These are phyloP conservation scores for Pyrenophora teres DNA, from an alignment of 2,329 filamentous ascomycete species.

Conservation along the genomic window DNA sequence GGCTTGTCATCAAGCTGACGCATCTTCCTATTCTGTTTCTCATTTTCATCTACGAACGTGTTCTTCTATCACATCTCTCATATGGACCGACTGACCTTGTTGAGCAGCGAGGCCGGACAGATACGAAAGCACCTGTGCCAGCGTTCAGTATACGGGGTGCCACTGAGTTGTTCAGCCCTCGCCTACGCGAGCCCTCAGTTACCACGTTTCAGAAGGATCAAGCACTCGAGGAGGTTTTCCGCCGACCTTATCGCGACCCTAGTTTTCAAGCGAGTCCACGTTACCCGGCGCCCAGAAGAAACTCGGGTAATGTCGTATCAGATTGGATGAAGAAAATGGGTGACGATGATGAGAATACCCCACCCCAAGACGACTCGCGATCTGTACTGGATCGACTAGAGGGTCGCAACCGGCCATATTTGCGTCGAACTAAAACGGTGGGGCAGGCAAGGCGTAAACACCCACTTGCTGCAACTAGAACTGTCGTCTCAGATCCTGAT, in stretches of 20 bases:
- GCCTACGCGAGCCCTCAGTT: conserved; percentile 83
- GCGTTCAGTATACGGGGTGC: conserved; percentile 48
- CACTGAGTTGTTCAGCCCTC: conserved; percentile 72
- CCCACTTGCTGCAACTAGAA: conserved; percentile 58
- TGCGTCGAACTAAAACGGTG: conserved; percentile 56
- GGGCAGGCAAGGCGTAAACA: conserved; percentile 47
- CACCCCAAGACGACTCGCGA: conserved; percentile 65
- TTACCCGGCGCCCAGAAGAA: conserved; percentile 62
- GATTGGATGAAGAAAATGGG: conserved; percentile 83
- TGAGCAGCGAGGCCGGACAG: conserved; percentile 68
- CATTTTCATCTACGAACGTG: conserved; percentile 86
- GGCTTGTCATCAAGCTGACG: conserved; percentile 87
- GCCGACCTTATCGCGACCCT: conserved; percentile 66
- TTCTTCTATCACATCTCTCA: conserved; percentile 73
- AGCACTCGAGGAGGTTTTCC: conserved; percentile 89
- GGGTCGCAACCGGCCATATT: conserved; percentile 55
- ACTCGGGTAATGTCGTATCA: conserved; percentile 80
- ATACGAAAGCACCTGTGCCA: conserved; percentile 60
- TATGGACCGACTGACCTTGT: conserved; percentile 85
- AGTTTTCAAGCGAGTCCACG: conserved; percentile 46
- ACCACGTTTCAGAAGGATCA: conserved; percentile 88
- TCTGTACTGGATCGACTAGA: conserved; percentile 64
- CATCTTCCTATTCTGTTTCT: conserved; percentile 86
- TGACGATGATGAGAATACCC: conserved; percentile 64
- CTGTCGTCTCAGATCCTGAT: conserved; percentile 63